A percentile compares a stretch with the other conserved stretches of the same genome.
phyloP scores from a whole-genome alignment of 345 rosid genomes.

The Syzygium jambos region DNA sequence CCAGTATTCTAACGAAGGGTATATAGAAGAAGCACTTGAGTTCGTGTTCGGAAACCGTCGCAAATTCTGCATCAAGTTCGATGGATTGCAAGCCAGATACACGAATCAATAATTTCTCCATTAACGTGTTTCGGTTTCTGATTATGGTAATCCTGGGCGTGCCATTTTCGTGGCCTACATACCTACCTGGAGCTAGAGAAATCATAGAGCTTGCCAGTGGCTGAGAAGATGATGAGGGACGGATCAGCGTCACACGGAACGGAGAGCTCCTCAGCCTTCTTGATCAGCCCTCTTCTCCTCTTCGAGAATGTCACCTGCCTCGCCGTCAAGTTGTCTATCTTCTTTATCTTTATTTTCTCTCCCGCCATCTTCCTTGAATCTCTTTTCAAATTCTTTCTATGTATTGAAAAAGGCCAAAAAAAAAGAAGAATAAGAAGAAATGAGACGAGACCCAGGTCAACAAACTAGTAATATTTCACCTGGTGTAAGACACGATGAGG shows the following conservation, averaged over 20 bases:
- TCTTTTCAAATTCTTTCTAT: background rate
- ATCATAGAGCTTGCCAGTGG: constrained; percentile 48
- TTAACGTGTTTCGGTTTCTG: no score
- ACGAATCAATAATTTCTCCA: no score
- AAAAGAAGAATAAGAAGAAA: background rate
- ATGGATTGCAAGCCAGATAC: no score
- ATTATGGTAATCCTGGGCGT: no score
- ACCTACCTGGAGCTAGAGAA: constrained; percentile 38
- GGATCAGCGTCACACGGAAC: constrained; percentile 49
- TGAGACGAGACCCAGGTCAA: background rate
- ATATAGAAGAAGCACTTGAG: no score
- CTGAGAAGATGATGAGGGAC: constrained; percentile 44
- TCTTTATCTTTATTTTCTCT: constrained; percentile 39
- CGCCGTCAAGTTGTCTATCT: constrained; percentile 43
- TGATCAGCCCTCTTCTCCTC: constrained; percentile 46
- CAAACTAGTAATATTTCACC: background rate
- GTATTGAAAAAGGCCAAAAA: background rate
- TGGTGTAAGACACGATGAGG: background rate
- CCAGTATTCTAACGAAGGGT: no score
- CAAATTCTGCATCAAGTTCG: no score
- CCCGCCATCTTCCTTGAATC: constrained; percentile 12
- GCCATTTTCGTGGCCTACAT: no score
- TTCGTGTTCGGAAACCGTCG: no score
- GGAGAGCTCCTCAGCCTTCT: constrained; percentile 52
- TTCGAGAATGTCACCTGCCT: constrained; percentile 46